Percentiles rank a stretch among this genome's conserved stretches.
Conservation (phyloP, 2,329 filamentous ascomycete genomes). For the Rhinocladiella similis region DNA sequence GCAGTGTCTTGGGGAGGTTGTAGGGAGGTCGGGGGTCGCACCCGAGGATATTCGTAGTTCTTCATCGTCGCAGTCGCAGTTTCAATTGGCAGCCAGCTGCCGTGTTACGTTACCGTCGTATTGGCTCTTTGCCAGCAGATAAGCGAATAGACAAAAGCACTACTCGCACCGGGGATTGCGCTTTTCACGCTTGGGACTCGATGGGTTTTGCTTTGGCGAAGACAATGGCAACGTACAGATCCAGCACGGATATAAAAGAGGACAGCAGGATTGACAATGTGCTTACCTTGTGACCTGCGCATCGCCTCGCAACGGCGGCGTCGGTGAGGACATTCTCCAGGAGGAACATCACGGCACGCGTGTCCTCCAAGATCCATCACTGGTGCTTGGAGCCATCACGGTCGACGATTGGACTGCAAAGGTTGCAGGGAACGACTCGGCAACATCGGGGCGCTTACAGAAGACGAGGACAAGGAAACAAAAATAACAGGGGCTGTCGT, state of each 20-base stretch:
- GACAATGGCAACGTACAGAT: neutral
- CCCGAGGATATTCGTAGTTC: slow-evolving; percentile 26
- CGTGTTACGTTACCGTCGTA: neutral
- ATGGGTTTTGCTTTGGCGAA: neutral
- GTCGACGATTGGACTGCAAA: slow-evolving; percentile 21
- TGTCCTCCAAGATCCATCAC: slow-evolving; percentile 12
- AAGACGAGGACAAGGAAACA: slow-evolving; percentile 2
- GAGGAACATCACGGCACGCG: neutral
- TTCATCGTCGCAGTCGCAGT: slow-evolving; percentile 16
- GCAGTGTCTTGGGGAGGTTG: slow-evolving; percentile 12
- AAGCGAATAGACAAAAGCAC: neutral
- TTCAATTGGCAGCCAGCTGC: slow-evolving; percentile 14
- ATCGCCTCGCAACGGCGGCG: slow-evolving; percentile 12
- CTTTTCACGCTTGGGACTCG: slow-evolving; percentile 4
- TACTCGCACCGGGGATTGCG: too few relatives aligned
- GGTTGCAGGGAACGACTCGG: slow-evolving; percentile 18
- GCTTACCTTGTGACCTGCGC: slow-evolving; percentile 13
- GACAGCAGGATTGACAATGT: slow-evolving; percentile 1
- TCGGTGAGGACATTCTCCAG: slow-evolving; percentile 7
- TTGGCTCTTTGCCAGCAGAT: slow-evolving; percentile 15
- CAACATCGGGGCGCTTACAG: slow-evolving; percentile 22
- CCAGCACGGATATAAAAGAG: slow-evolving; percentile 1
- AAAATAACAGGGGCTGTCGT: slow-evolving; percentile 5
- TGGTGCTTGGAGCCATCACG: slow-evolving; percentile 24
- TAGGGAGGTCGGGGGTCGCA: slow-evolving; percentile 21